Percentiles rank a stretch among this genome's conserved stretches.
Evolutionary conservation across 495 filamentous ascomycete species (phyloP).

Genomic region (Penicillium verhagenii): DNA sequence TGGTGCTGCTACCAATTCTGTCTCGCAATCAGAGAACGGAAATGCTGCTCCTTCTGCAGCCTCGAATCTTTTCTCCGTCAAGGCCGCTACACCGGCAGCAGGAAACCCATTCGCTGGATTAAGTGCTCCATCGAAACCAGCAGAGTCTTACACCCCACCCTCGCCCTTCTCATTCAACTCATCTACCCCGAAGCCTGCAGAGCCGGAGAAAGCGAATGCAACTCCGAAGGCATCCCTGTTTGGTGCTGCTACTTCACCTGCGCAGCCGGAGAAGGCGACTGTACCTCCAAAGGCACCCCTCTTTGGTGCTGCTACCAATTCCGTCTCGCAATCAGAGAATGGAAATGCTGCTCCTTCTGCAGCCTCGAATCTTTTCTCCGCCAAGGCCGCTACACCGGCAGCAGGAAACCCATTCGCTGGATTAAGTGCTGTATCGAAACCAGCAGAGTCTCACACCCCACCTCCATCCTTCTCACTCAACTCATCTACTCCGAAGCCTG

Average conservation of each 20-base stretch:
- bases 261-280: neutral
- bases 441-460: neutral
- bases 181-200: neutral
- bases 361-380: neutral
- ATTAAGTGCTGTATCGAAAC: neutral
- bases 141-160: conserved; percentile 5
- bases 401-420: neutral
- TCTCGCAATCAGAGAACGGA: neutral
- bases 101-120: conserved; percentile 25
- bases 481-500: conserved; percentile 5
- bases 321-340: too few relatives aligned
- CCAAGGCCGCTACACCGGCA: neutral
- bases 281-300: neutral
- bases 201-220: neutral
- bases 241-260: too few relatives aligned
- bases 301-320: too few relatives aligned
- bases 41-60: neutral
- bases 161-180: conserved; percentile 7
- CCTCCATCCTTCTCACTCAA: neutral
- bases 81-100: conserved; percentile 4
- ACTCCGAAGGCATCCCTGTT: too few relatives aligned
- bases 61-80: neutral
- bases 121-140: conserved; percentile 3
- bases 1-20: neutral
- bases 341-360: neutral